Conservation (phyloP, 208 protist genomes). For the Acanthamoeba quina region DNA sequence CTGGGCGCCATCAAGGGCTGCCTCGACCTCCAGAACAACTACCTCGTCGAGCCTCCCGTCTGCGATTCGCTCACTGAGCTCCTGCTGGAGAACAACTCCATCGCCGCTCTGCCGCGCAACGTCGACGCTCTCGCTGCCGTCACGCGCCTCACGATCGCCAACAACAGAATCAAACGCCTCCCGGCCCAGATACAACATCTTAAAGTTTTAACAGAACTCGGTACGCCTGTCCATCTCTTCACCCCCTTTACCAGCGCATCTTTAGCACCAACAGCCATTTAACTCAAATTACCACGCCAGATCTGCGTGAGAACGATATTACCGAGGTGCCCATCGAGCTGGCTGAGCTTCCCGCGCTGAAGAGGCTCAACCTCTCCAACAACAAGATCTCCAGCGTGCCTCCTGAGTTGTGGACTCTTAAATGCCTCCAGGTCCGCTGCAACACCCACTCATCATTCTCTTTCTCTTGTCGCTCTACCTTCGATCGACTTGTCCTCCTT, state of each 20-base stretch:
- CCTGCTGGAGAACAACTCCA: constrained; percentile 15
- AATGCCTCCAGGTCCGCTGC: background rate
- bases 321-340: background rate
- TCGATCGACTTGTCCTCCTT: background rate
- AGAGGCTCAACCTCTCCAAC: constrained; percentile 40
- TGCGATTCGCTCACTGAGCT: constrained; percentile 1
- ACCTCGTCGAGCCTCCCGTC: background rate
- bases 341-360: constrained; percentile 13
- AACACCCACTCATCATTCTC: too few relatives aligned
- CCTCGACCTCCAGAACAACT: constrained; percentile 39
- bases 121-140: background rate
- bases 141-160: constrained; percentile 4
- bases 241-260: background rate
- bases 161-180: constrained; percentile 26
- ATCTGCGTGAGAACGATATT: constrained; percentile 2
- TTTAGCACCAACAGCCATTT: background rate
- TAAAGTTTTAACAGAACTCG: background rate
- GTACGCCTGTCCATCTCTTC: background rate
- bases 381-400: constrained; percentile 25
- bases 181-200: background rate
- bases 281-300: background rate
- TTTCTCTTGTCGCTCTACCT: background rate
- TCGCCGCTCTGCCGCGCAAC: background rate
- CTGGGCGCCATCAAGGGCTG: constrained; percentile 14
- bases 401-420: constrained; percentile 22